Percentiles rank a stretch among this genome's conserved stretches.
Conservation (phyloP, 805 yeast species). For the Hanseniaspora valbyensis region DNA sequence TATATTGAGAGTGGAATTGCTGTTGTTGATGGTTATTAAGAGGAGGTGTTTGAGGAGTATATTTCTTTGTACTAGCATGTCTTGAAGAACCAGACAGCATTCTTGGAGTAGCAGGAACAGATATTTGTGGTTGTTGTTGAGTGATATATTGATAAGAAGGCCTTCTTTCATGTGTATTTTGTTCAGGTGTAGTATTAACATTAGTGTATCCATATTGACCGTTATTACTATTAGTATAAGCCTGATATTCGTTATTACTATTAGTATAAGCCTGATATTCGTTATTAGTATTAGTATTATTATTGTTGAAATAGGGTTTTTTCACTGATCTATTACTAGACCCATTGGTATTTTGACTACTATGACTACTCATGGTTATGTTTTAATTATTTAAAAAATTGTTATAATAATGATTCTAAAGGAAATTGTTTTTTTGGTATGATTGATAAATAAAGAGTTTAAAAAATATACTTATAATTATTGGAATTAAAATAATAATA, state of each 20-base stretch:
- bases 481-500: too few species aligned
- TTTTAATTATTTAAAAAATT: background rate
- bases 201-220: background rate
- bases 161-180: background rate
- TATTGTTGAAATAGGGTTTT: background rate
- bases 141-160: background rate
- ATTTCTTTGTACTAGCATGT: slow-evolving; percentile 1
- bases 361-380: background rate
- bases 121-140: slow-evolving; percentile 17
- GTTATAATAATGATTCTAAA: too few species aligned
- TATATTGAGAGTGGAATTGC: too few species aligned
- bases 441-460: too few species aligned
- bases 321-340: background rate
- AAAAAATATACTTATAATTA: too few species aligned
- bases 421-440: too few species aligned
- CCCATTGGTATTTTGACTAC: background rate
- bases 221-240: background rate
- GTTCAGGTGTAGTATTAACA: slow-evolving; percentile 8
- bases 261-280: too few species aligned
- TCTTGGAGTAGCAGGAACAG: slow-evolving; percentile 56
- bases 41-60: slow-evolving; percentile 10
- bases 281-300: background rate
- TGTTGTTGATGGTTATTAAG: slow-evolving; percentile 11
- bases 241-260: too few species aligned
- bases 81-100: slow-evolving; percentile 37